phyloP scores from a whole-genome alignment of 2,329 filamentous ascomycete genomes.

The Aspergillus sp. region DNA sequence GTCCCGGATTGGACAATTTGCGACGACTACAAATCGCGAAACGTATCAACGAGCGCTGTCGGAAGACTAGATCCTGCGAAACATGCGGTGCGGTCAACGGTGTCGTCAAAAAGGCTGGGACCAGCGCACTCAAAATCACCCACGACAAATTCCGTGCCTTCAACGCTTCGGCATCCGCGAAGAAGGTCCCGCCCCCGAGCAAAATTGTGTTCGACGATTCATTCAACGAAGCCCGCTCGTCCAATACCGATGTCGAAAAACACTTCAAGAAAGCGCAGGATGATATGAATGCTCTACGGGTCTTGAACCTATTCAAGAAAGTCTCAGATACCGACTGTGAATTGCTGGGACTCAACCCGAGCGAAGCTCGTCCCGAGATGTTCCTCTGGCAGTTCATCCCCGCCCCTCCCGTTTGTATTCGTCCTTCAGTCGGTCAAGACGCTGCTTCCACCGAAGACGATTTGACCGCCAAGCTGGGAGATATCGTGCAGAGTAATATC shows the following conservation, averaged over 20 bases:
- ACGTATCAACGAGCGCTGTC: conserved; percentile 79
- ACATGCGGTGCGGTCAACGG: conserved; percentile 80
- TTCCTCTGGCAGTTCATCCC: conserved; percentile 97
- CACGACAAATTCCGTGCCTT: conserved; percentile 88
- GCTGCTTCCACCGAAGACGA: conserved; percentile 93
- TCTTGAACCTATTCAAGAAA: conserved; percentile 84
- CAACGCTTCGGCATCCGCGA: conserved; percentile 79
- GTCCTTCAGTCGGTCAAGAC: conserved; percentile 89
- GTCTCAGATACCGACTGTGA: conserved; percentile 83
- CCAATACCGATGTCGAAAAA: conserved; percentile 78
- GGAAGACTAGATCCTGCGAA: conserved; percentile 76
- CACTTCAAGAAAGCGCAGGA: conserved; percentile 89
- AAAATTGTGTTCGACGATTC: conserved; percentile 82
- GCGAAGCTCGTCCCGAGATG: conserved; percentile 86
- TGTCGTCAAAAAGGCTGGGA: conserved; percentile 79
- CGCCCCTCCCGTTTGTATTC: conserved; percentile 86
- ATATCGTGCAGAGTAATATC: conserved; percentile 88
- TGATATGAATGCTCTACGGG: conserved; percentile 81
- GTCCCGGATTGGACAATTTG: conserved; percentile 78
- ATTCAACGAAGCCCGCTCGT: conserved; percentile 69
- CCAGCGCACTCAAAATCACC: conserved; percentile 77
- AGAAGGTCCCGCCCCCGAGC: conserved; percentile 73
- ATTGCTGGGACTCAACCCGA: conserved; percentile 77
- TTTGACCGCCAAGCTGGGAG: conserved; percentile 90
- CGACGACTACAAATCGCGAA: conserved; percentile 78